Percentiles rank a stretch among this genome's conserved stretches.
phyloP scores from a whole-genome alignment of 352 stramenopile species.

The Globisporangium okanoganense region DNA sequence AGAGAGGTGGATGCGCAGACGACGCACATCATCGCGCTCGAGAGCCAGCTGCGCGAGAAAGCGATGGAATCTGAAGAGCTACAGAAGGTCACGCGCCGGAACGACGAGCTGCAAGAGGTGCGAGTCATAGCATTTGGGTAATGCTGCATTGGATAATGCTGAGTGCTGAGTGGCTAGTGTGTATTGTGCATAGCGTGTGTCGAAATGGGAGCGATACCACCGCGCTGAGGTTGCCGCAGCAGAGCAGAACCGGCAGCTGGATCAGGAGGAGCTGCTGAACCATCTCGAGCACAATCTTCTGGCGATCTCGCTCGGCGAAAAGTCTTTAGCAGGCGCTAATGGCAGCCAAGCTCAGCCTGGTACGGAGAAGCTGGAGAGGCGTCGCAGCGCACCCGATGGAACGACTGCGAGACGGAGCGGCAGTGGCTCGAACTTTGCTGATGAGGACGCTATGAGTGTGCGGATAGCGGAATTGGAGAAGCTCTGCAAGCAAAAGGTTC shows the following conservation, averaged over 20 bases:
- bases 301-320: slow-evolving; percentile 28
- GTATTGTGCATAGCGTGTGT: slow-evolving; percentile 30
- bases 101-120: slow-evolving; percentile 46
- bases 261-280: slow-evolving; percentile 55
- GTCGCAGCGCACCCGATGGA: slow-evolving; percentile 14
- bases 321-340: slow-evolving; percentile 1
- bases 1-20: slow-evolving; percentile 56
- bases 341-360: background rate
- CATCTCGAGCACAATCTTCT: slow-evolving; percentile 41
- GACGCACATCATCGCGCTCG: slow-evolving; percentile 56
- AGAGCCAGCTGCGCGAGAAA: slow-evolving; percentile 46
- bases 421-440: background rate
- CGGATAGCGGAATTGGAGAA: slow-evolving; percentile 69
- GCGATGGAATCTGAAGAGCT: slow-evolving; percentile 36
- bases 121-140: background rate
- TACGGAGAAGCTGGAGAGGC: slow-evolving; percentile 5
- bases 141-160: background rate
- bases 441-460: slow-evolving; percentile 21
- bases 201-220: slow-evolving; percentile 59
- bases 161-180: background rate
- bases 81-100: slow-evolving; percentile 29
- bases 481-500: slow-evolving; percentile 70
- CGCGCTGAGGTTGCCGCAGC: slow-evolving; percentile 35
- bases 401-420: slow-evolving; percentile 7
- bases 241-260: slow-evolving; percentile 25